These are phyloP conservation scores for Dictyostelium firmibasis DNA, from an alignment of 78 protist genomes.

Conservation along the genomic window DNA sequence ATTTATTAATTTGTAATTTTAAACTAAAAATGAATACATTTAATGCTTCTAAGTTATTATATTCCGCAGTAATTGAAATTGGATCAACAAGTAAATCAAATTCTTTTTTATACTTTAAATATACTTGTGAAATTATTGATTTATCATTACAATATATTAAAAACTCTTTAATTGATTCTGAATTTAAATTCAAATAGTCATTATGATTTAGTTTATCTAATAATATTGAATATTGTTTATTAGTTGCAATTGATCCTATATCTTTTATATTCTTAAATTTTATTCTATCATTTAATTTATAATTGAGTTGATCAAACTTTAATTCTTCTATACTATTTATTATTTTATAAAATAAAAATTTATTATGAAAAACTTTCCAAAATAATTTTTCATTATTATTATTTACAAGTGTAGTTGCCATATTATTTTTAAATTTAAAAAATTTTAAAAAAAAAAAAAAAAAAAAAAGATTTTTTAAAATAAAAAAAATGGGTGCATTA, in stretches of 20 bases:
- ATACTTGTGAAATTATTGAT: neutral
- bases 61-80: neutral
- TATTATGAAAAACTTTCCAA: neutral
- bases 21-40: neutral
- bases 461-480: no score
- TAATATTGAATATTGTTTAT: neutral
- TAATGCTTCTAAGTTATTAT: neutral
- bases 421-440: no score
- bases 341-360: no score
- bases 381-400: neutral
- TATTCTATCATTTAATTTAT: neutral
- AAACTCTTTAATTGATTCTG: neutral
- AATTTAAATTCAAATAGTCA: neutral
- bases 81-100: neutral
- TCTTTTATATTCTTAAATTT: neutral
- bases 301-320: neutral
- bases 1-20: neutral
- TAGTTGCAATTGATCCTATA: neutral
- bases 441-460: no score
- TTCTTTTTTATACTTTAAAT: neutral
- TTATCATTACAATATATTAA: neutral
- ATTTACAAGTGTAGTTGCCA: no score
- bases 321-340: neutral
- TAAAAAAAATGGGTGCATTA: no score
- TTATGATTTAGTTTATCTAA: neutral